Percentiles rank a stretch among this genome's conserved stretches.
Evolutionary conservation across 23 red algal species (phyloP).

Genomic region (Agarophyton chilense): DNA sequence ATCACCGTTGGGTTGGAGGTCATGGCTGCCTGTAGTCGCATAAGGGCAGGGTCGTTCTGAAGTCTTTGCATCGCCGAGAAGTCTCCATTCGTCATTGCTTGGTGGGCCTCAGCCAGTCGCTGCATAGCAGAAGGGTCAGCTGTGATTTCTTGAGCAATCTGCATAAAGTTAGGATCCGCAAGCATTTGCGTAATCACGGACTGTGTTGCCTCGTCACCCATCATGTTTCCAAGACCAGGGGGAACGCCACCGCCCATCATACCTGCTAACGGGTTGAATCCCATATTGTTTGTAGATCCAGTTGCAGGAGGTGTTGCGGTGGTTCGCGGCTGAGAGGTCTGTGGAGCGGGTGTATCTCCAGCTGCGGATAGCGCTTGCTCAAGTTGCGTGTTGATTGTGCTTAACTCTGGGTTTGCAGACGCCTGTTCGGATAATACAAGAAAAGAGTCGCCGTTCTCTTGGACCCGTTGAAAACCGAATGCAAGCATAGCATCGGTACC

Average conservation of each 20-base stretch:
- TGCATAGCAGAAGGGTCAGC: slow-evolving; percentile 27
- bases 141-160: slow-evolving; percentile 54
- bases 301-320: background rate
- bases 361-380: slow-evolving; percentile 53
- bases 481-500: slow-evolving; percentile 67
- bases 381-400: slow-evolving; percentile 43
- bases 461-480: slow-evolving; percentile 63
- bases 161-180: slow-evolving; percentile 58
- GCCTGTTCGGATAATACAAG: slow-evolving; percentile 51
- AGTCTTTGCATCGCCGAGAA: slow-evolving; percentile 44
- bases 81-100: slow-evolving; percentile 63
- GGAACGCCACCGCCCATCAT: slow-evolving; percentile 37
- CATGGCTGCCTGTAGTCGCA: slow-evolving; percentile 53
- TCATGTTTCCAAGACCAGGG: slow-evolving; percentile 39
- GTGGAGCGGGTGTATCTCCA: background rate
- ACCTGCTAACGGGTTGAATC: slow-evolving; percentile 15
- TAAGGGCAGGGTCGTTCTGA: slow-evolving; percentile 38
- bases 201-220: slow-evolving; percentile 5
- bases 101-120: slow-evolving; percentile 43
- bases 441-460: slow-evolving; percentile 59
- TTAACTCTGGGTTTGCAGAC: slow-evolving; percentile 52
- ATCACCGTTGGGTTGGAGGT: slow-evolving; percentile 52
- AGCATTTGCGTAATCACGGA: slow-evolving; percentile 41
- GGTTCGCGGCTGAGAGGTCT: background rate
- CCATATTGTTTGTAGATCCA: slow-evolving; percentile 20